Conservation (phyloP, 2,329 filamentous ascomycete species). For the Phaeosphaeria sp. region DNA sequence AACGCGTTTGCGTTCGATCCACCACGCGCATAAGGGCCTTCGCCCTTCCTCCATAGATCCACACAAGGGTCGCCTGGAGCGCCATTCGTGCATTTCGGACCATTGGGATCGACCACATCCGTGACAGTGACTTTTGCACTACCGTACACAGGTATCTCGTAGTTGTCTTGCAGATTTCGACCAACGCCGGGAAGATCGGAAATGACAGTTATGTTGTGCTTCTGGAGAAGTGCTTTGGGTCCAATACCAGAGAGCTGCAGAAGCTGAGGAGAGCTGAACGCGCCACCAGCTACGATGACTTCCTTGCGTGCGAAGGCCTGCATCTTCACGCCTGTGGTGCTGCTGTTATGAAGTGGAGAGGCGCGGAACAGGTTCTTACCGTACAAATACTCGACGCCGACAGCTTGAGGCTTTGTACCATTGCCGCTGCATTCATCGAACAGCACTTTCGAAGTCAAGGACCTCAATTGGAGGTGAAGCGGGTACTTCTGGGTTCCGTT, state of each 20-base stretch:
- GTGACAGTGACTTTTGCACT: constrained; percentile 10
- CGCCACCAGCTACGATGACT: constrained; percentile 48
- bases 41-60: constrained; percentile 22
- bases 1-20: constrained; percentile 59
- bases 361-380: constrained; percentile 52
- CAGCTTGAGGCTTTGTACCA: constrained; percentile 40
- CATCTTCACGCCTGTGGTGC: constrained; percentile 7
- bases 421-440: constrained; percentile 37
- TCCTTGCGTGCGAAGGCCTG: constrained; percentile 27
- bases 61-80: constrained; percentile 24
- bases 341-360: constrained; percentile 44
- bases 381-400: constrained; percentile 52
- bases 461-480: constrained; percentile 40
- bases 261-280: constrained; percentile 68
- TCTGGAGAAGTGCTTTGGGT: constrained; percentile 57
- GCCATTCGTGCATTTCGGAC: constrained; percentile 23
- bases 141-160: constrained; percentile 60
- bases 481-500: constrained; percentile 21
- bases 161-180: constrained; percentile 32
- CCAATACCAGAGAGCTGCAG: constrained; percentile 69
- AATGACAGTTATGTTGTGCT: constrained; percentile 59
- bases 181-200: constrained; percentile 53
- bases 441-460: constrained; percentile 48
- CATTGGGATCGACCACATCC: constrained; percentile 6
- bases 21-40: constrained; percentile 47